phyloP scores from a whole-genome alignment of 2,329 filamentous ascomycete genomes.

The Endothia cerciana region DNA sequence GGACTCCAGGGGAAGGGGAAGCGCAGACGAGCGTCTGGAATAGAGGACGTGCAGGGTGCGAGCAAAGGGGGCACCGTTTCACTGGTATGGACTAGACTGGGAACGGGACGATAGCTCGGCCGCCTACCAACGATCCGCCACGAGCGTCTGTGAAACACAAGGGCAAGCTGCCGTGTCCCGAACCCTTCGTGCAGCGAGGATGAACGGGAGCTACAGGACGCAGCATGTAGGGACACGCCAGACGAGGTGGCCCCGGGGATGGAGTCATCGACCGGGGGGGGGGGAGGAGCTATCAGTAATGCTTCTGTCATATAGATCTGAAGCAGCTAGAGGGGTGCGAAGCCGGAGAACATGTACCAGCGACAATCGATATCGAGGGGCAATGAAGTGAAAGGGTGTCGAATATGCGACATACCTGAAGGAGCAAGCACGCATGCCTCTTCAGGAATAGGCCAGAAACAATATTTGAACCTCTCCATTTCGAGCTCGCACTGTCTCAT shows the following conservation, averaged over 20 bases:
- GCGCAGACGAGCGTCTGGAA: not conserved
- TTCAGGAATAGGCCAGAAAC: slow-evolving; percentile 17
- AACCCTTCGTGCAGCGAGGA: slow-evolving; percentile 24
- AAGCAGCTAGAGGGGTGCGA: not conserved
- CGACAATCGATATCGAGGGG: slow-evolving; percentile 3
- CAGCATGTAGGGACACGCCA: slow-evolving; percentile 6
- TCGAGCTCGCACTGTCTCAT: slow-evolving; percentile 22
- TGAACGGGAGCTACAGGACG: not conserved
- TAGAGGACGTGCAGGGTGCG: not conserved
- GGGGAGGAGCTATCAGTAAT: not conserved
- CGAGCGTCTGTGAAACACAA: slow-evolving; percentile 2
- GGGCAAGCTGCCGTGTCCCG: slow-evolving; percentile 2
- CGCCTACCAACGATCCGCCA: not conserved
- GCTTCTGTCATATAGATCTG: not conserved
- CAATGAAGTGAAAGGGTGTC: not conserved
- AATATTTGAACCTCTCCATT: slow-evolving; percentile 12
- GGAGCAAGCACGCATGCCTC: slow-evolving; percentile 23
- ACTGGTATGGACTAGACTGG: not conserved
- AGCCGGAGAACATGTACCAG: not conserved
- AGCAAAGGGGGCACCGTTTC: not conserved
- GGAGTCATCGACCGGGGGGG: not conserved
- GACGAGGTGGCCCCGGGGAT: too few species aligned
- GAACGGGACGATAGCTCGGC: not conserved
- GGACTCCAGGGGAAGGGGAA: not conserved
- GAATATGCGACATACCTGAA: slow-evolving; percentile 18